Evolutionary conservation across 176 grass and related monocot genomes (phyloP).

Genomic region (Juncus effusus): DNA sequence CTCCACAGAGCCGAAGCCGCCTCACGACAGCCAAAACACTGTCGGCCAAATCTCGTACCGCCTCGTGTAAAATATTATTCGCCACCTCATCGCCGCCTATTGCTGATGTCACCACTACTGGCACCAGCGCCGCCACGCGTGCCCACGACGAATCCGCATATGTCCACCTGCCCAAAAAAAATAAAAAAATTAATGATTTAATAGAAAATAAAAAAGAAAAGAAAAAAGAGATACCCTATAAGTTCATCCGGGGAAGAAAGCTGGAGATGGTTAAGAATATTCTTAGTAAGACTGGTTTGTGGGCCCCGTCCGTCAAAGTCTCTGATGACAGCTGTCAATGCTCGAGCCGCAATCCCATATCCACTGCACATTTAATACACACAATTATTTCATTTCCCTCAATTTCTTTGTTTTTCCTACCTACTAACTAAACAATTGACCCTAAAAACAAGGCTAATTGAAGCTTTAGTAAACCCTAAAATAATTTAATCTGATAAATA

Average conservation of each 20-base stretch:
- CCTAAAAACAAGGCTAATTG: no score
- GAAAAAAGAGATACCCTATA: conserved; percentile 65
- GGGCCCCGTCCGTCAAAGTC: conserved; percentile 85
- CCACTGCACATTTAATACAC: conserved; percentile 80
- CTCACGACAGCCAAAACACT: conserved; percentile 85
- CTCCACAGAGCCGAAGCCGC: conserved; percentile 77
- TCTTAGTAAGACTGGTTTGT: conserved; percentile 66
- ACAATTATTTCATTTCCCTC: conserved; percentile 26
- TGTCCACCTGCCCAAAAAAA: conserved; percentile 59
- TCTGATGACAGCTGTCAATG: conserved; percentile 82
- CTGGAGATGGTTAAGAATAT: conserved; percentile 62
- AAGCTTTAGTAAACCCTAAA: no score
- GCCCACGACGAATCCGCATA: conserved; percentile 99
- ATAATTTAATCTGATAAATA: no score
- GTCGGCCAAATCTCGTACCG: conserved; percentile 82
- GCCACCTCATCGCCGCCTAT: conserved; percentile 95
- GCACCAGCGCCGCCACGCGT: conserved; percentile 94
- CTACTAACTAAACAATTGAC: no score
- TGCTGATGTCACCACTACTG: conserved; percentile 84
- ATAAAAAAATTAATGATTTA: conserved; percentile 17
- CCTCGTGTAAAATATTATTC: conserved; percentile 80
- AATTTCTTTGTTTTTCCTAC: conserved; percentile 23
- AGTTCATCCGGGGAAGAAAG: conserved; percentile 96
- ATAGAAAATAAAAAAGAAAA: conserved; percentile 2
- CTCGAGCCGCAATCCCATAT: conserved; percentile 99